Evolutionary conservation across 371 early-diverging fungal species (phyloP).

Genomic region (Syncephalastrum sp.): DNA sequence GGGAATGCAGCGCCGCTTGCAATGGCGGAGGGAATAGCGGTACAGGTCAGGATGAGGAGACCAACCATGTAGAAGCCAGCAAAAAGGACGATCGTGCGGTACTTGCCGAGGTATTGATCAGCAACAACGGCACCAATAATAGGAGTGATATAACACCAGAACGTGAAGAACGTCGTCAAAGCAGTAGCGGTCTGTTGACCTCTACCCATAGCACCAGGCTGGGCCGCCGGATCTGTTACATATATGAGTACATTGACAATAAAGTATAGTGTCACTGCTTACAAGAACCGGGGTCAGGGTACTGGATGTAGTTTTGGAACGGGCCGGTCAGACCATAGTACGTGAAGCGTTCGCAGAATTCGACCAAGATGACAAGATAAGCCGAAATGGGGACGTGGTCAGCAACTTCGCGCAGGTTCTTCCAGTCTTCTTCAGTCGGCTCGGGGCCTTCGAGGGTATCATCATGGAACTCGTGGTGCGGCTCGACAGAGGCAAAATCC

Average conservation of each 20-base stretch:
- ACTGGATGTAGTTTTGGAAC: constrained; percentile 66
- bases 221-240: constrained; percentile 36
- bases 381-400: constrained; percentile 43
- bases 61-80: constrained; percentile 68
- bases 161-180: constrained; percentile 70
- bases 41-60: constrained; percentile 61
- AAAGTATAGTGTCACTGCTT: constrained; percentile 8
- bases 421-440: constrained; percentile 48
- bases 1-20: constrained; percentile 57
- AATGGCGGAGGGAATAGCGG: constrained; percentile 56
- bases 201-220: constrained; percentile 47
- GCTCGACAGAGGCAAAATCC: too few species aligned
- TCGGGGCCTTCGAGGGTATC: constrained; percentile 20
- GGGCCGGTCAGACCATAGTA: constrained; percentile 74
- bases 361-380: constrained; percentile 44
- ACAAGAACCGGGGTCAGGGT: constrained; percentile 37
- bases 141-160: constrained; percentile 80
- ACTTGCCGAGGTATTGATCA: constrained; percentile 83
- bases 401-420: constrained; percentile 32
- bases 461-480: too few species aligned
- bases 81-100: constrained; percentile 73
- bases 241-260: not conserved
- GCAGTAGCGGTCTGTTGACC: constrained; percentile 65
- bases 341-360: constrained; percentile 71
- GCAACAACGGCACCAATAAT: constrained; percentile 80